Base-by-base conservation (phyloP, 208 protist species). In the Zelonia costaricensis region DNA sequence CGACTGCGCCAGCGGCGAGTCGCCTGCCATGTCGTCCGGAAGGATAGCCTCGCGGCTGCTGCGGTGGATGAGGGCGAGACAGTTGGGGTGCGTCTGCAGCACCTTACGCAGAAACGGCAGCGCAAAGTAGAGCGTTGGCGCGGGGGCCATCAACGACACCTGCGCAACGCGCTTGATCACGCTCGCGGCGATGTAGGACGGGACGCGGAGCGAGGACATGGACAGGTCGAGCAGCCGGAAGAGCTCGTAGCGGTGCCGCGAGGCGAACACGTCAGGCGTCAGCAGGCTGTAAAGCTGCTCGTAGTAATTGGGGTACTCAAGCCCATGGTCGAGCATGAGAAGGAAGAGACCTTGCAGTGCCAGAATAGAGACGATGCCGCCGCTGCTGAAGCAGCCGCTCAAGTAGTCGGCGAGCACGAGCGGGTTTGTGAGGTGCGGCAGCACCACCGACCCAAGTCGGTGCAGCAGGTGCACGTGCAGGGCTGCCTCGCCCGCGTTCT, bases 301-400 rank as follows among this genome's bases (percentile, higher is more conserved):
- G 73, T 94, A 97, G 72, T 90, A 97, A 30, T 91, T 64, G 5
- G 92, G 92, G 54, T 95, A 95, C 77, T 97, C 88, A 12, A 97
- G 72, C 0, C 88, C 86, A 62, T 97, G 86, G 62, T 95, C 86
- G 16, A 94, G 61, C 84, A 97, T 95, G 38, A 97, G 79, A 13
- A 95, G 15, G 55, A 95, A 92, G 10, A 97, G 76, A 1, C 88
- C 88, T 25, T 92, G 86, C 13, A 97, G 85, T 3, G 88, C 81
- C 12, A 97, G 82, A 18, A 97, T 82, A 18, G 88, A 81, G 13
- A 93, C 73, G 47, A 97, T 79, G 22, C 92, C 92, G 15, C 92
- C 92, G 59, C 83, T 88, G 57, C 66, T 58, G 62, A 95, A 97
- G 69, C 88, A 92, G 1, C 71, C 84, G 27, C 74, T 90, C 27